These are phyloP conservation scores for Vicia sativa DNA, from an alignment of 306 rosid species.

Conservation along the genomic window DNA sequence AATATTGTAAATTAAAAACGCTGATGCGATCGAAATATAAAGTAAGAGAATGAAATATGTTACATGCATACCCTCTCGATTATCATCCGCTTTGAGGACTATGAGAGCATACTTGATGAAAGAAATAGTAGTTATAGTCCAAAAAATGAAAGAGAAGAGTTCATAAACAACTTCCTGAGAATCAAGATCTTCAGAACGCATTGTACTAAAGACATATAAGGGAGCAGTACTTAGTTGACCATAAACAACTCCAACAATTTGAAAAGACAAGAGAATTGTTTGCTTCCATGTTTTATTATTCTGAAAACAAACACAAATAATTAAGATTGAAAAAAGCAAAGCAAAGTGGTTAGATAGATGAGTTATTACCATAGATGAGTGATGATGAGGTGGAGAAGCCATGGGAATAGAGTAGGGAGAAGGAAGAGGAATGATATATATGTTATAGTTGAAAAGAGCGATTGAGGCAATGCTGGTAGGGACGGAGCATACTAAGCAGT, in stretches of 20 bases:
- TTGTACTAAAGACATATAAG: conserved; percentile 69
- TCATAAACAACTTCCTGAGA: conserved; percentile 57
- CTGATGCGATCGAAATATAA: no score
- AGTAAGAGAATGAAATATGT: neutral
- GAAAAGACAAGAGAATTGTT: conserved; percentile 66
- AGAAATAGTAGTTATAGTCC: conserved; percentile 71
- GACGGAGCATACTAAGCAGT: no score
- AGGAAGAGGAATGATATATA: no score
- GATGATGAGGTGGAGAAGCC: no score
- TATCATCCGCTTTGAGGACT: conserved; percentile 68
- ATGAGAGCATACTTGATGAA: conserved; percentile 66
- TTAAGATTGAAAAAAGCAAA: no score
- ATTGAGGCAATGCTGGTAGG: no score
- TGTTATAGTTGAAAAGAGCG: no score
- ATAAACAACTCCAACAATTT: conserved; percentile 77
- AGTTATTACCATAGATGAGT: no score
- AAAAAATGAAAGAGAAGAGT: conserved; percentile 74
- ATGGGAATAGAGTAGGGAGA: no score
- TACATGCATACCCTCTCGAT: conserved; percentile 58
- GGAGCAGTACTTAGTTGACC: conserved; percentile 87
- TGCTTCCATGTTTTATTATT: conserved; percentile 58
- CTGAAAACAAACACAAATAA: neutral
- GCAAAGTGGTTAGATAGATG: no score
- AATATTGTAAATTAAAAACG: no score
- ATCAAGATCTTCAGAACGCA: conserved; percentile 39